Conservation (phyloP, 495 filamentous ascomycete genomes). For the Talaromyces ruber region DNA sequence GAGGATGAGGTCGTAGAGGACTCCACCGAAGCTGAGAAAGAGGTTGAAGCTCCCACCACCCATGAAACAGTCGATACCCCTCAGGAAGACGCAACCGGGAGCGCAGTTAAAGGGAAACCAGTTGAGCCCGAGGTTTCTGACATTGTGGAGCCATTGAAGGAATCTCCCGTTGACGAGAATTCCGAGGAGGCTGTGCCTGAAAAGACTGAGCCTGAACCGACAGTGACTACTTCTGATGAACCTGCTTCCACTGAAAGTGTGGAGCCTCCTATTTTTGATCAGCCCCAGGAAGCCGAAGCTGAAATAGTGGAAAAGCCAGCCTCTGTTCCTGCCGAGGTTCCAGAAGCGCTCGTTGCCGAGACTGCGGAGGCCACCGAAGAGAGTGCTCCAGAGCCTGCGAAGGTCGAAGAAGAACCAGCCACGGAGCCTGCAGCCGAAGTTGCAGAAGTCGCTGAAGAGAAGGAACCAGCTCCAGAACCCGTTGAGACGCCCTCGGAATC, state of each 20-base stretch:
- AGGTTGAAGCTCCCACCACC: not conserved
- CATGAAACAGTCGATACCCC: not conserved
- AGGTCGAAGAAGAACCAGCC: slow-evolving; percentile 19
- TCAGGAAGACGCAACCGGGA: not conserved
- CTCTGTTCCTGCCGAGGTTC: not conserved
- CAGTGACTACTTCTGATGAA: not conserved
- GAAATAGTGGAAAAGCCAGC: not conserved
- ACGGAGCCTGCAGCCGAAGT: slow-evolving; percentile 11
- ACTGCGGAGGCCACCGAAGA: not conserved
- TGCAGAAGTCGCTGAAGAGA: slow-evolving; percentile 4
- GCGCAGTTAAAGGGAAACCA: not conserved
- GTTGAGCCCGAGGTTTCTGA: not conserved
- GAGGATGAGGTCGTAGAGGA: not conserved
- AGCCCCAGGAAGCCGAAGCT: not conserved
- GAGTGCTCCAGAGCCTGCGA: not conserved
- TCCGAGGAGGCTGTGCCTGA: not conserved
- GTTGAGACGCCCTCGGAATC: slow-evolving; percentile 6
- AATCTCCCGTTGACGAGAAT: not conserved
- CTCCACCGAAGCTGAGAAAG: not conserved
- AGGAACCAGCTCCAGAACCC: not conserved
- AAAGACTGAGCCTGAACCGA: not conserved
- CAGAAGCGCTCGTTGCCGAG: slow-evolving; percentile 12
- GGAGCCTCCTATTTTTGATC: not conserved
- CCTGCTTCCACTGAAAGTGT: not conserved
- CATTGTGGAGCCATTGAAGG: not conserved